Base-by-base conservation (phyloP, 352 stramenopile species). In the Phytopythium montanum region DNA sequence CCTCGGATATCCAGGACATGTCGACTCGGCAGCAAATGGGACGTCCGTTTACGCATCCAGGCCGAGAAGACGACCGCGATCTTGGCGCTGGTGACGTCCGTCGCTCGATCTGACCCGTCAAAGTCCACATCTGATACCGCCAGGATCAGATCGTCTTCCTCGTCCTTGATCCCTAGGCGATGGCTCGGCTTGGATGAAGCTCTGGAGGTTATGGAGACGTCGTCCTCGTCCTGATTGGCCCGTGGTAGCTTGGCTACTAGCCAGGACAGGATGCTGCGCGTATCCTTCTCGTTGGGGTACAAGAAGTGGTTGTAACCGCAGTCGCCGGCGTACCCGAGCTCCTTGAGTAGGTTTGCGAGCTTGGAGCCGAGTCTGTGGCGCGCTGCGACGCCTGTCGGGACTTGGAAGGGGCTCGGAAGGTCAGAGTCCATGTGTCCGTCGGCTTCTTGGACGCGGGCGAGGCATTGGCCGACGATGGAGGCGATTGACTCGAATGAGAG, bases 271-370 rank as follows among this genome's bases (percentile, higher is more conserved):
- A 96, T 87, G 9, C 69, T 76, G 13, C 81, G 75, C 54, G 88
- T 92, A 49, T 93, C 81, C 55, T 87, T 87, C 68, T 93, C 88
- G 19, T 61, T 92, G 19, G 88, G 88, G 62, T 96, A 96, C 60
- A 96, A 61, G 48, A 96, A 91, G 64, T 94, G 77, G 58, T 95
- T 94, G 68, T 96, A 96, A 0, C 88, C 86, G 56, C 85, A 95
- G 52, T 96, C 86, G 18, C 85, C 83, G 21, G 70, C 73, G 61
- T 91, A 96, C 5, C 88, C 88, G 14, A 92, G 68, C 28, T 90
- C 78, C 70, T 96, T 95, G 28, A 96, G 54, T 18, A 79, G 79
- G 38, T 76, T 83, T 1, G 86, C 84, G 9, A 94, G 62, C 33
- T 87, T 69, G 5, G 86, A 91, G 25, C 83, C 85, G 0, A 93